Conservation (phyloP, 129 eudicot species). For the Lactuca sativa region DNA sequence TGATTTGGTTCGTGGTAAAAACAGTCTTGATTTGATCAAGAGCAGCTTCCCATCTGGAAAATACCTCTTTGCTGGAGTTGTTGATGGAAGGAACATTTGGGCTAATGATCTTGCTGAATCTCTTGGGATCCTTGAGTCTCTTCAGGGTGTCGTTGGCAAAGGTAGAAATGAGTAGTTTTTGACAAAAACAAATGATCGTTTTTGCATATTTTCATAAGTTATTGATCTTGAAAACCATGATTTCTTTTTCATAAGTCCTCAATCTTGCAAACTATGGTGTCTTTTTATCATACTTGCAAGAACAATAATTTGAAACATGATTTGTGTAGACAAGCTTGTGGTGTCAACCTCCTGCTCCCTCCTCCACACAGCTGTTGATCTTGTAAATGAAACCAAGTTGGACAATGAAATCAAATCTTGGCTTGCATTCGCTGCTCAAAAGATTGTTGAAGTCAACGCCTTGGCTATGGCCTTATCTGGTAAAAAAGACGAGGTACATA, state of each 20-base stretch:
- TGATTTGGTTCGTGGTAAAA: slow-evolving; percentile 57
- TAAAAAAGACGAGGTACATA: slow-evolving; percentile 59
- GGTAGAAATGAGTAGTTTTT: slow-evolving; percentile 33
- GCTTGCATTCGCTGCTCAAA: slow-evolving; percentile 80
- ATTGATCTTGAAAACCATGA: background rate
- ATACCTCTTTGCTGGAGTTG: background rate
- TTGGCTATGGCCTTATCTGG: slow-evolving; percentile 65
- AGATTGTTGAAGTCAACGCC: slow-evolving; percentile 64
- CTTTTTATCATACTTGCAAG: no score
- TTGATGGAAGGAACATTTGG: slow-evolving; percentile 55
- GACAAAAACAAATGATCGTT: no score
- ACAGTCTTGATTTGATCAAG: slow-evolving; percentile 2
- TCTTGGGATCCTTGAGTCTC: slow-evolving; percentile 43
- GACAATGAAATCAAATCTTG: slow-evolving; percentile 67
- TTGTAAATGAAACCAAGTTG: slow-evolving; percentile 53
- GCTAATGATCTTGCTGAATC: slow-evolving; percentile 66
- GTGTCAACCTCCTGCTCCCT: slow-evolving; percentile 77
- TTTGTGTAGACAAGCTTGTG: slow-evolving; percentile 58
- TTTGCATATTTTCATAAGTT: background rate
- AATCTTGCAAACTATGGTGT: no score
- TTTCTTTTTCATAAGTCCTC: background rate
- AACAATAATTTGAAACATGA: background rate
- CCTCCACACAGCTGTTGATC: slow-evolving; percentile 75
- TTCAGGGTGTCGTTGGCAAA: slow-evolving; percentile 60
- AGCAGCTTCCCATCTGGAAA: background rate